These are phyloP conservation scores for Trametes versicolor DNA, from an alignment of 1,284 basidiomycete species.

Conservation along the genomic window DNA sequence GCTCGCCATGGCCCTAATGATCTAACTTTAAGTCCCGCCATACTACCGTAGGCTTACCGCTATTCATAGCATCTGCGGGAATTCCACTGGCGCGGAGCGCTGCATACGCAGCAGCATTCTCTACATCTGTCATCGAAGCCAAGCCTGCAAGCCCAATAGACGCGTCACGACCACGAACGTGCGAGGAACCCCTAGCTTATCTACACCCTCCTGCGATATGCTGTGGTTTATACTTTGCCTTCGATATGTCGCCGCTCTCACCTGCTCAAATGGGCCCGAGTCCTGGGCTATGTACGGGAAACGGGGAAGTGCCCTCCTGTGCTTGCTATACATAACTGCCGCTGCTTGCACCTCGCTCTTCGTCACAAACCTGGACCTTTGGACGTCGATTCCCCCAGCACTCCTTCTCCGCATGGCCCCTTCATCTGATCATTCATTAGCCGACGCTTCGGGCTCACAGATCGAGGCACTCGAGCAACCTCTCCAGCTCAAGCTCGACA, in stretches of 20 bases:
- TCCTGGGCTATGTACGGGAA: no score
- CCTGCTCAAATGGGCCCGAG: no score
- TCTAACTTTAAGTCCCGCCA: no score
- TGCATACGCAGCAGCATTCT: background rate
- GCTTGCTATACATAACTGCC: background rate
- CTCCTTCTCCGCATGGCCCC: background rate
- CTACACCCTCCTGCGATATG: background rate
- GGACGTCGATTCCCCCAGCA: background rate
- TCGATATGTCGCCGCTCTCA: no score
- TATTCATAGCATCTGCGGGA: no score
- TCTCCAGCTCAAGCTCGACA: background rate
- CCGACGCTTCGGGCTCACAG: background rate
- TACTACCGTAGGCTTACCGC: no score
- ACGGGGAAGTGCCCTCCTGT: no score
- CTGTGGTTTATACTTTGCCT: constrained; percentile 1
- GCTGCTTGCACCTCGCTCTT: background rate
- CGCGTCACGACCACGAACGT: constrained; percentile 2
- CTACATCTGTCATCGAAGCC: background rate
- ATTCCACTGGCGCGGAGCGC: background rate
- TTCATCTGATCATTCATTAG: background rate
- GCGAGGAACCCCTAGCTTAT: constrained; percentile 3
- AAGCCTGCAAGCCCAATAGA: background rate
- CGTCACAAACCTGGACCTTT: background rate
- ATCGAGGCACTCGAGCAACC: no score
- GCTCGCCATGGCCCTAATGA: no score